A percentile compares a stretch with the other conserved stretches of the same genome.
phyloP scores from a whole-genome alignment of 495 filamentous ascomycete genomes.

The Aspergillus kassunensis region DNA sequence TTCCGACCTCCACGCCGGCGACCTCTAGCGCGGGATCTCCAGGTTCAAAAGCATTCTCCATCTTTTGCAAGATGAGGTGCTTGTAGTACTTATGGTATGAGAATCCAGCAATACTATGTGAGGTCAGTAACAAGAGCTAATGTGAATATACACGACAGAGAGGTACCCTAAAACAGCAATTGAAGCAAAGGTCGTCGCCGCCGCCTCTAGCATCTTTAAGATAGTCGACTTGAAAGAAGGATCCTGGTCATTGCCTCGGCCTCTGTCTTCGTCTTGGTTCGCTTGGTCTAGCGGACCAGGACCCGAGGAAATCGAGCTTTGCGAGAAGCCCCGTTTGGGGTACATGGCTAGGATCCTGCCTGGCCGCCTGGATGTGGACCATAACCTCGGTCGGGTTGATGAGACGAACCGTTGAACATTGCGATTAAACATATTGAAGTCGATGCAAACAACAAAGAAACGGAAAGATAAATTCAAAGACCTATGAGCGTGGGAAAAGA shows the following conservation, averaged over 20 bases:
- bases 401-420: constrained; percentile 20
- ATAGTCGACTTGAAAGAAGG: constrained; percentile 44
- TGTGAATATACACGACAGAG: neutral
- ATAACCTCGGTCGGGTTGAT: constrained; percentile 20
- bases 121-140: constrained; percentile 16
- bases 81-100: constrained; percentile 87
- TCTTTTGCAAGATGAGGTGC: constrained; percentile 78
- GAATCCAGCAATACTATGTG: constrained; percentile 66
- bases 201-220: constrained; percentile 81
- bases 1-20: constrained; percentile 64
- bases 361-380: constrained; percentile 12
- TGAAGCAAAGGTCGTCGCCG: constrained; percentile 82
- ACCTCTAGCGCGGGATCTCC: constrained; percentile 90
- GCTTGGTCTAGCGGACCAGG: constrained; percentile 35
- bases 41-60: constrained; percentile 86
- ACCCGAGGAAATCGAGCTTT: constrained; percentile 21
- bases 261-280: constrained; percentile 26
- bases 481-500: neutral
- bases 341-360: constrained; percentile 6
- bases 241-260: constrained; percentile 28
- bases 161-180: constrained; percentile 72
- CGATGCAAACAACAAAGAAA: neutral
- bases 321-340: constrained; percentile 29
- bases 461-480: neutral
- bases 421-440: constrained; percentile 19